Conservation (phyloP, 179 eudicot genomes). For the Sideroxylon spinosum region DNA sequence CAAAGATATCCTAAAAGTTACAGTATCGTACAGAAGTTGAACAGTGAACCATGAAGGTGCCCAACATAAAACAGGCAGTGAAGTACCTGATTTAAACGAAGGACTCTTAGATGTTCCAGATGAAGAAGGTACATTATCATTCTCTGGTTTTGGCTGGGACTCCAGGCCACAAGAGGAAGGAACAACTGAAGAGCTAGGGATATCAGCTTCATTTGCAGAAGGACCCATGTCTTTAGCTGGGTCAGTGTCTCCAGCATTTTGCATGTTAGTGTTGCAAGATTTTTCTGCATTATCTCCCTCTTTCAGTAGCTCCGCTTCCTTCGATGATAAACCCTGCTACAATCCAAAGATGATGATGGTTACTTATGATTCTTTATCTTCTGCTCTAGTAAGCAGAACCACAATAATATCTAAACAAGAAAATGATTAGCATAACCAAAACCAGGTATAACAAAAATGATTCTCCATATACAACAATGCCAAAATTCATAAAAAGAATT, state of each 20-base stretch:
- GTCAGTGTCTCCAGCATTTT: slow-evolving; percentile 41
- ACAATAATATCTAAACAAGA: slow-evolving; percentile 8
- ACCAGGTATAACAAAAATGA: not conserved
- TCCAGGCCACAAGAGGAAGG: slow-evolving; percentile 39
- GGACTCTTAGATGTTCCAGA: slow-evolving; percentile 50
- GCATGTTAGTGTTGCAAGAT: slow-evolving; percentile 37
- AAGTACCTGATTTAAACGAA: slow-evolving; percentile 51
- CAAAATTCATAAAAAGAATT: not conserved
- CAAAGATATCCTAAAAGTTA: not conserved
- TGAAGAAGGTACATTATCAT: slow-evolving; percentile 33
- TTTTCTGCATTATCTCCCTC: slow-evolving; percentile 55
- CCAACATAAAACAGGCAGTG: not conserved
- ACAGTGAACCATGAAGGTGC: not conserved
- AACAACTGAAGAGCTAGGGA: slow-evolving; percentile 38
- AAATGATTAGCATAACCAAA: not conserved
- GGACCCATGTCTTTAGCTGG: slow-evolving; percentile 30
- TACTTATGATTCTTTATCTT: slow-evolving; percentile 2
- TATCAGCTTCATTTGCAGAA: slow-evolving; percentile 47
- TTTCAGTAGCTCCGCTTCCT: slow-evolving; percentile 66
- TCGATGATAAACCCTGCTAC: slow-evolving; percentile 54
- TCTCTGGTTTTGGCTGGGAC: slow-evolving; percentile 50
- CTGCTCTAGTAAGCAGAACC: not conserved
- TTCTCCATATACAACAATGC: not conserved
- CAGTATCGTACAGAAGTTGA: not conserved
- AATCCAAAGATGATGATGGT: slow-evolving; percentile 5